These are phyloP conservation scores for Thermothelomyces thermophilus DNA, from an alignment of 2,329 filamentous ascomycete species.

Conservation along the genomic window DNA sequence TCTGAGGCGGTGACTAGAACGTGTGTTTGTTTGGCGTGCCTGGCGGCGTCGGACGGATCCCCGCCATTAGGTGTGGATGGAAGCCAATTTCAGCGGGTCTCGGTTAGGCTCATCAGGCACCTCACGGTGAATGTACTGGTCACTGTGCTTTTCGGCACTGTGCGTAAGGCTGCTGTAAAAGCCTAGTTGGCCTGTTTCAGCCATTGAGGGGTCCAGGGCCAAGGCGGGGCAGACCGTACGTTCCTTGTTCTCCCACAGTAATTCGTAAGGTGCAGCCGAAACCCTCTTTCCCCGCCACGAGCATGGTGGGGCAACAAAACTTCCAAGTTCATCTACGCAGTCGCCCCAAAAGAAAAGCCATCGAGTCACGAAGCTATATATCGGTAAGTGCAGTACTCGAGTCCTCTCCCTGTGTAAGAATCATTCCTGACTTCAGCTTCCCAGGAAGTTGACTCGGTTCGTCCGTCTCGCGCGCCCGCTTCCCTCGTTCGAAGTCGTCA, in stretches of 20 bases:
- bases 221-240: background rate
- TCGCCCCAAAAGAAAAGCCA: background rate
- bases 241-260: background rate
- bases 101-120: constrained; percentile 8
- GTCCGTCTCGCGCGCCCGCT: background rate
- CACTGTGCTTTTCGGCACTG: constrained; percentile 1
- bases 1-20: background rate
- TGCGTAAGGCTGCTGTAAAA: background rate
- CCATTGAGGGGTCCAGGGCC: background rate
- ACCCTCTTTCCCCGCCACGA: constrained; percentile 16
- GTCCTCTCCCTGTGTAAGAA: background rate
- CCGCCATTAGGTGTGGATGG: too few relatives aligned
- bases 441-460: background rate
- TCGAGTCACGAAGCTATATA: constrained; percentile 1
- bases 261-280: constrained; percentile 5
- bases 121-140: background rate
- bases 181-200: background rate
- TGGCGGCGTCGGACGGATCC: background rate
- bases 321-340: constrained; percentile 7
- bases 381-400: constrained; percentile 1
- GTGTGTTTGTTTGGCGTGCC: background rate
- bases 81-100: background rate
- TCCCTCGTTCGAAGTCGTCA: background rate
- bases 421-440: background rate
- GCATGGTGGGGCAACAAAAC: constrained; percentile 22